A percentile compares a stretch with the other conserved stretches of the same genome.
Conservation (phyloP, 805 yeast genomes). For the Starmerella asiatica region DNA sequence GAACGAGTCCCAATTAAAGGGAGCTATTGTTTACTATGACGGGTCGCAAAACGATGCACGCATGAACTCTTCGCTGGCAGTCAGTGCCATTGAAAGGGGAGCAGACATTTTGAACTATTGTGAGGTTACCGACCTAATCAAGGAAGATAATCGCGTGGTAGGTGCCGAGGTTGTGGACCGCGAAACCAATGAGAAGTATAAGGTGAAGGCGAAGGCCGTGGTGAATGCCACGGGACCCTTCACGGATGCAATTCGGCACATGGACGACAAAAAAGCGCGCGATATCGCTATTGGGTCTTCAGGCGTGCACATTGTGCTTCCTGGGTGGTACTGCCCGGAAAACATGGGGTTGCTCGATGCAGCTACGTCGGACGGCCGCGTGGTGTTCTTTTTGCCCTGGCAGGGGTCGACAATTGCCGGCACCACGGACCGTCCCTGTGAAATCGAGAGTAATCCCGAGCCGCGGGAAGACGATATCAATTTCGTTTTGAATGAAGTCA, state of each 20-base stretch:
- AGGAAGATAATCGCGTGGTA: constrained; percentile 42
- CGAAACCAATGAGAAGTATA: constrained; percentile 45
- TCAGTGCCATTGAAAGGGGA: constrained; percentile 74
- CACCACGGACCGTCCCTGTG: constrained; percentile 76
- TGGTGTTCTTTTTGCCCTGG: constrained; percentile 95
- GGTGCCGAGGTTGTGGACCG: constrained; percentile 67
- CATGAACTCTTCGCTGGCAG: constrained; percentile 72
- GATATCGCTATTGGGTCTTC: constrained; percentile 86
- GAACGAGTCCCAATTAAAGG: constrained; percentile 64
- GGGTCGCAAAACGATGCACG: constrained; percentile 90
- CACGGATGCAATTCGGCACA: constrained; percentile 68
- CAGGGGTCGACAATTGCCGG: constrained; percentile 94
- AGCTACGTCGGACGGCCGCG: constrained; percentile 86
- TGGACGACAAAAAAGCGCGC: constrained; percentile 52
- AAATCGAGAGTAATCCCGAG: constrained; percentile 40
- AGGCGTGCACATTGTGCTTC: constrained; percentile 85
- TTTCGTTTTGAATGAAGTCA: constrained; percentile 75
- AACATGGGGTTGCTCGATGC: constrained; percentile 85
- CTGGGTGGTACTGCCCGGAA: constrained; percentile 81
- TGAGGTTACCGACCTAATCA: constrained; percentile 63
- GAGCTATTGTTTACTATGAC: constrained; percentile 87
- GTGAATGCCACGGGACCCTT: constrained; percentile 94
- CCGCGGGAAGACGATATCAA: constrained; percentile 82
- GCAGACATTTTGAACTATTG: constrained; percentile 82
- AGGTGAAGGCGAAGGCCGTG: constrained; percentile 56